These are phyloP conservation scores for Miscanthus lutarioriparius DNA, from an alignment of 176 grass and related monocot species.

Conservation along the genomic window DNA sequence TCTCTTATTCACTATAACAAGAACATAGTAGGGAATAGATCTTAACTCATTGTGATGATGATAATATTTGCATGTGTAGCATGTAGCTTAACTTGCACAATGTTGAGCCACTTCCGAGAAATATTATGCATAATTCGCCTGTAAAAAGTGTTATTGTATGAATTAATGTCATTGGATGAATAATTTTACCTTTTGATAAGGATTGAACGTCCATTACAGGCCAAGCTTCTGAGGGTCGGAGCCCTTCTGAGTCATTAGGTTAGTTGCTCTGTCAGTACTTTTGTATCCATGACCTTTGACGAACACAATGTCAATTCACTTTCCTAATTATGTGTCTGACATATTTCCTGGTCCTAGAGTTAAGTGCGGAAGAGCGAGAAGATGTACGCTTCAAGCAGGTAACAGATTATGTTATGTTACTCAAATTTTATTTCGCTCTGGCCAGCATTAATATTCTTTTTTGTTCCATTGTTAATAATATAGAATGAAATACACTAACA, in stretches of 20 bases:
- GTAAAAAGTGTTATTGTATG: conserved; percentile 9
- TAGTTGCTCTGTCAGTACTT: conserved; percentile 39
- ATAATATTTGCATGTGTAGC: neutral
- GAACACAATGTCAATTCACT: conserved; percentile 6
- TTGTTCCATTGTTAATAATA: neutral
- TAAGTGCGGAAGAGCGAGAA: conserved; percentile 79
- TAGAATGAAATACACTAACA: neutral
- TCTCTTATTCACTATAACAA: neutral
- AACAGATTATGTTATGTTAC: conserved; percentile 16
- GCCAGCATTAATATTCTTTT: conserved; percentile 8
- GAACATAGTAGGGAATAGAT: neutral
- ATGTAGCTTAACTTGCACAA: conserved; percentile 10
- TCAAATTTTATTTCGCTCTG: neutral
- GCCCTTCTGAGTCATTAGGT: conserved; percentile 64
- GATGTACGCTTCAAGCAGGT: conserved; percentile 96
- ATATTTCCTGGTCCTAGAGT: conserved; percentile 59
- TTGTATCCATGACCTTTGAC: neutral
- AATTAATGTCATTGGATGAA: conserved; percentile 4
- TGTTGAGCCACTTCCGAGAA: conserved; percentile 19
- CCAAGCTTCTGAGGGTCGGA: conserved; percentile 59
- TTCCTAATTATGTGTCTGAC: conserved; percentile 10
- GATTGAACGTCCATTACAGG: conserved; percentile 37
- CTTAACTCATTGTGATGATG: neutral
- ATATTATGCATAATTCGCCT: conserved; percentile 5
- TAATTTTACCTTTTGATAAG: conserved; percentile 14